Conservation (phyloP, 306 rosid genomes). For the Pyrus pyrifolia region DNA sequence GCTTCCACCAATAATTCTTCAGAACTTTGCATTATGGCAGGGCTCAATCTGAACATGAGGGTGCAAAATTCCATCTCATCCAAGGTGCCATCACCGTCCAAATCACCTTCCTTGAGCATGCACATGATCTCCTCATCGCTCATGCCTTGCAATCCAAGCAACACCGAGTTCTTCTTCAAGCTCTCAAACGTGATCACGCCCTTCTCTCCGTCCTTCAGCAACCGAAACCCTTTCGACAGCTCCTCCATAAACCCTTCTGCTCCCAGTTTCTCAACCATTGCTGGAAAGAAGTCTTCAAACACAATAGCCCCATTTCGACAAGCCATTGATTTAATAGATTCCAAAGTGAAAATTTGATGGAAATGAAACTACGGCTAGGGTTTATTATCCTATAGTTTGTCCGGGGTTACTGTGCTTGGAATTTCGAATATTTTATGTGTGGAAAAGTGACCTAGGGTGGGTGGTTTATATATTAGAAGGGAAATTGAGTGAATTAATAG, state of each 20-base stretch:
- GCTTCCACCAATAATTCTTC: conserved; percentile 47
- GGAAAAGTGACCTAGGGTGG: background rate
- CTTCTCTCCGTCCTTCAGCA: conserved; percentile 61
- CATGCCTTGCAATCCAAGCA: conserved; percentile 68
- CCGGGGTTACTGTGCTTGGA: too few species aligned
- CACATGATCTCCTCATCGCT: conserved; percentile 60
- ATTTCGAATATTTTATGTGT: background rate
- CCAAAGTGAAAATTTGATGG: background rate
- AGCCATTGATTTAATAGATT: conserved; percentile 26
- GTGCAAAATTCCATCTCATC: conserved; percentile 78
- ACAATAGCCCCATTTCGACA: conserved; percentile 28
- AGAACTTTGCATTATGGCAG: conserved; percentile 64
- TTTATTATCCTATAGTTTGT: too few species aligned
- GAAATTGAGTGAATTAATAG: background rate
- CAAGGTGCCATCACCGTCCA: conserved; percentile 71
- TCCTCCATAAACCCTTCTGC: conserved; percentile 76
- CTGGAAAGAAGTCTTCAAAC: conserved; percentile 72
- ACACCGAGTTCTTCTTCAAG: conserved; percentile 58
- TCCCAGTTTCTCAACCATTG: conserved; percentile 76
- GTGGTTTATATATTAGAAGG: background rate
- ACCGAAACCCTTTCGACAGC: conserved; percentile 56
- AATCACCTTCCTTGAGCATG: conserved; percentile 82
- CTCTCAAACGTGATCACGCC: conserved; percentile 68
- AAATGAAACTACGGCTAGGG: background rate
- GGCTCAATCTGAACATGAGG: conserved; percentile 86